These are phyloP conservation scores for Eutrema yunnanense DNA, from an alignment of 345 rosid species.

Conservation along the genomic window DNA sequence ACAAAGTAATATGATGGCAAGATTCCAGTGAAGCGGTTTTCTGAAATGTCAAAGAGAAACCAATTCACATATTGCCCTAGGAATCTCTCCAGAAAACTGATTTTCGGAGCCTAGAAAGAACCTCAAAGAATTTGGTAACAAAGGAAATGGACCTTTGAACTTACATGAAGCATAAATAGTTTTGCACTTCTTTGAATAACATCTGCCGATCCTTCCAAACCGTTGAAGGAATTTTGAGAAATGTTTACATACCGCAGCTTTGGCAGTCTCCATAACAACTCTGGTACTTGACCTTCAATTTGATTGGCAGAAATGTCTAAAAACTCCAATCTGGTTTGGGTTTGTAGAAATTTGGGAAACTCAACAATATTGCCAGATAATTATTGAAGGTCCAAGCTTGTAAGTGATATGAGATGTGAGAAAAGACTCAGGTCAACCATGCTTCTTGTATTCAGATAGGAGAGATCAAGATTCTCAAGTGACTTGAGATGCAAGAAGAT, in stretches of 20 bases:
- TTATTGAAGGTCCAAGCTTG: rapidly evolving
- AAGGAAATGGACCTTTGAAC: not conserved
- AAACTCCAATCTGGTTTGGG: not conserved
- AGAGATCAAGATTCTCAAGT: not conserved
- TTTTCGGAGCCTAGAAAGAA: not conserved
- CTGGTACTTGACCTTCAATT: conserved; percentile 5
- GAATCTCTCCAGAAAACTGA: conserved; percentile 7
- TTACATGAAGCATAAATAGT: not conserved
- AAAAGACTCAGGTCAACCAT: not conserved
- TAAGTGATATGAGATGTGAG: not conserved
- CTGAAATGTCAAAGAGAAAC: conserved; percentile 30
- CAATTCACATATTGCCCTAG: not conserved
- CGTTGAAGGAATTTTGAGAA: not conserved
- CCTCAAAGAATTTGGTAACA: not conserved
- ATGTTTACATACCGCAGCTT: not conserved
- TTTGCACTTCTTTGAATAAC: not conserved
- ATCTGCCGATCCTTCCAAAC: not conserved
- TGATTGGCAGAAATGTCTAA: conserved; percentile 21
- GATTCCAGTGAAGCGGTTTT: conserved; percentile 20
- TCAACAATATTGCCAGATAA: not conserved
- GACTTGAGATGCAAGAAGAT: conserved; percentile 14
- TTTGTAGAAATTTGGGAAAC: conserved; percentile 20
- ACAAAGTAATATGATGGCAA: not conserved
- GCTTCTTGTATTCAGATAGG: not conserved
- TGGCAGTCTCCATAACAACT: conserved; percentile 2